Percentiles rank a stretch among this genome's conserved stretches.
phyloP scores from a whole-genome alignment of 192 early-diverging fungal species.

The Borealophlyctis nickersoniae region DNA sequence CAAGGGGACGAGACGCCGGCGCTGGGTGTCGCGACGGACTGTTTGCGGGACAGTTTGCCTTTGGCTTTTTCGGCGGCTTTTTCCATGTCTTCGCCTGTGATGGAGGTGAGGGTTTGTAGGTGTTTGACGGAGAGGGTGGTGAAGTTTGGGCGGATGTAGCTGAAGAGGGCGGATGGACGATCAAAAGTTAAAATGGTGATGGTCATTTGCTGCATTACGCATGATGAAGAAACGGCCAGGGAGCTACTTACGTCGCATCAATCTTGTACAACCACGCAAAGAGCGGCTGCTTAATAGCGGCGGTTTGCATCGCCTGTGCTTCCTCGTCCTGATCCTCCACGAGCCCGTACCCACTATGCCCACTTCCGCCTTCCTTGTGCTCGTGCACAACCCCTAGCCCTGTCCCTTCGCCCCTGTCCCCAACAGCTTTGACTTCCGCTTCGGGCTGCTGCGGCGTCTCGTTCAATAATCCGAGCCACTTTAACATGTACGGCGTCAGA shows the following conservation, averaged over 20 bases:
- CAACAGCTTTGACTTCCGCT: constrained; percentile 6
- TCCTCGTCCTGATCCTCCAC: constrained; percentile 38
- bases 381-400: background rate
- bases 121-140: constrained; percentile 29
- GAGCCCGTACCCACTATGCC: constrained; percentile 16
- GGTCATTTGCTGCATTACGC: too few relatives aligned
- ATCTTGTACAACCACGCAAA: constrained; percentile 48
- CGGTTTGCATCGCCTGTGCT: constrained; percentile 23
- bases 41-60: background rate
- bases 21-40: background rate
- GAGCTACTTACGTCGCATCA: constrained; percentile 40
- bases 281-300: constrained; percentile 35
- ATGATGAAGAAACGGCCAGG: background rate
- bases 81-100: background rate
- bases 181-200: too few relatives aligned
- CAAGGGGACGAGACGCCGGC: background rate
- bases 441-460: constrained; percentile 5
- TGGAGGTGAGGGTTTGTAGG: constrained; percentile 18
- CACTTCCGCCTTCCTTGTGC: background rate
- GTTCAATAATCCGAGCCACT: constrained; percentile 38
- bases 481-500: constrained; percentile 56
- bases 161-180: constrained; percentile 5
- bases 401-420: constrained; percentile 3
- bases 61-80: background rate
- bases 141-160: constrained; percentile 51